Conservation (phyloP, 2,329 filamentous ascomycete species). For the Monilinia laxa region DNA sequence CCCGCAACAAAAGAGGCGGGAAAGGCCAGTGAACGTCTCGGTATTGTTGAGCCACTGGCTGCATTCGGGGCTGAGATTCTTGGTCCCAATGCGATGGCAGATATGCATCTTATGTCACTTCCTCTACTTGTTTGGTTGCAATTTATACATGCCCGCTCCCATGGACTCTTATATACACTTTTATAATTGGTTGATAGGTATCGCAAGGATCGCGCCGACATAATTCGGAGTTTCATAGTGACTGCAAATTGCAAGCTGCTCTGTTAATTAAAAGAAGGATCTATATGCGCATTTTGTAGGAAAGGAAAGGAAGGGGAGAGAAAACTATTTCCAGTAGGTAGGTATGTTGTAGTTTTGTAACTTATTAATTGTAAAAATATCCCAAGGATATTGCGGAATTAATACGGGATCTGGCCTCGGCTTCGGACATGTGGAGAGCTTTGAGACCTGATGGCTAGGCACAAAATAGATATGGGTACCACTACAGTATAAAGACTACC, state of each 20-base stretch:
- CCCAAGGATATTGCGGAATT: conserved; percentile 2
- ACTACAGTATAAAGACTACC: too few species aligned
- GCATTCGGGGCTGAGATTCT: not conserved
- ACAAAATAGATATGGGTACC: too few species aligned
- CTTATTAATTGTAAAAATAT: not conserved
- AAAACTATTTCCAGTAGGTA: not conserved
- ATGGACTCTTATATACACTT: conserved; percentile 2
- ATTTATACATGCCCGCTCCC: not conserved
- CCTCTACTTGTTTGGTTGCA: not conserved
- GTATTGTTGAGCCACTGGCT: not conserved
- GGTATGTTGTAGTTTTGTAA: not conserved
- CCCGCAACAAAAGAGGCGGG: conserved; percentile 37
- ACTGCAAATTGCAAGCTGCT: conserved; percentile 1
- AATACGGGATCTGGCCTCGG: not conserved
- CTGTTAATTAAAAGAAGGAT: not conserved
- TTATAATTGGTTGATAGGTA: conserved; percentile 9
- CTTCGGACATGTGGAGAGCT: too few species aligned
- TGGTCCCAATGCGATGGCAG: not conserved
- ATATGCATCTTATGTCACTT: not conserved
- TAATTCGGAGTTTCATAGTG: conserved; percentile 19
- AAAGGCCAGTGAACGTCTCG: conserved; percentile 25
- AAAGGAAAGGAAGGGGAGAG: not conserved
- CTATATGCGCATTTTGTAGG: conserved; percentile 17
- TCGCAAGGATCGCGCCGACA: conserved; percentile 11
- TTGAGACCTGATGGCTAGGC: too few species aligned